Conservation (phyloP, 1,139 yeast genomes). For the Taiozyma onychis region DNA sequence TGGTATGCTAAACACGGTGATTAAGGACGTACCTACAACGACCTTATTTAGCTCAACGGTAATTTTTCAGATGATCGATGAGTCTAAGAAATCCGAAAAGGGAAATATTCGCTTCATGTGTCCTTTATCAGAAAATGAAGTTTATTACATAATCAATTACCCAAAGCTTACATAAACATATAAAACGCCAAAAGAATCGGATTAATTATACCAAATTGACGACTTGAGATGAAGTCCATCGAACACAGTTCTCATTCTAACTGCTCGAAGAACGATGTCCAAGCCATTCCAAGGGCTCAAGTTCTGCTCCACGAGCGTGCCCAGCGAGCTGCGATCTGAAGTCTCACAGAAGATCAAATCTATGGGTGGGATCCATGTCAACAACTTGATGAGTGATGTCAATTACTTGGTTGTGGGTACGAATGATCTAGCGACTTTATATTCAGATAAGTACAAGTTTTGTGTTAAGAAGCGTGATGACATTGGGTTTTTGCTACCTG, state of each 20-base stretch:
- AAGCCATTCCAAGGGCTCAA: conserved; percentile 12
- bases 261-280: neutral
- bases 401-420: conserved; percentile 64
- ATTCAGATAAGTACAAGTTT: conserved; percentile 61
- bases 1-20: too few species aligned
- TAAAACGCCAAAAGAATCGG: neutral
- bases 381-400: conserved; percentile 64
- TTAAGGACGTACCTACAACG: too few species aligned
- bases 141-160: neutral
- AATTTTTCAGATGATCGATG: neutral
- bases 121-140: neutral
- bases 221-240: too few species aligned
- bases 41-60: too few species aligned
- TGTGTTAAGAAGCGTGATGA: conserved; percentile 57
- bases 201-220: too few species aligned
- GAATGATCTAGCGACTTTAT: conserved; percentile 29
- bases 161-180: neutral
- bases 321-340: conserved; percentile 24
- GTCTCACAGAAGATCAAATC: conserved; percentile 36
- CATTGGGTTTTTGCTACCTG: conserved; percentile 47
- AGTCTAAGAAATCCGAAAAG: neutral
- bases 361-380: conserved; percentile 60
- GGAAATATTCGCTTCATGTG: neutral
- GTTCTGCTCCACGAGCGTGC: conserved; percentile 31
- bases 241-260: too few species aligned